Evolutionary conservation across 345 rosid genomes (phyloP), one percentile per base, ranked within the genome.

Genomic region (Anastatica hierochuntica): DNA sequence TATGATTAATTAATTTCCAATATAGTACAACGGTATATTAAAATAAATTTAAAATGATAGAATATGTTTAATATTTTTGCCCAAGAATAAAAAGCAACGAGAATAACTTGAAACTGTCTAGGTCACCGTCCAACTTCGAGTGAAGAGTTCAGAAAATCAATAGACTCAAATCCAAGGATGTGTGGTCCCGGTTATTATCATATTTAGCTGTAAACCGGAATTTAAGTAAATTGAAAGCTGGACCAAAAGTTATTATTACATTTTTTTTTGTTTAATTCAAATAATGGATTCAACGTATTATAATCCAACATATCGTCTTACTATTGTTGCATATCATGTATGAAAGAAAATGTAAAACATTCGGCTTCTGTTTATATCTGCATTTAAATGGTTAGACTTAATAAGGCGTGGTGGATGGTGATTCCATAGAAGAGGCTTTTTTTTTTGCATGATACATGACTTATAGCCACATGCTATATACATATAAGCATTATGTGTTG

Each of bases 51-150:
- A n/a, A n/a, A n/a, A n/a, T n/a, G n/a, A n/a, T n/a, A n/a, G n/a
- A n/a, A n/a, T n/a, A n/a, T n/a, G n/a, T n/a, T n/a, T n/a, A n/a
- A n/a, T n/a, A n/a, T n/a, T n/a, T n/a, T n/a, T n/a, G n/a, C n/a
- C n/a, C n/a, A 27, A 27, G 4, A 27, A 3, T 4, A 27, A 27
- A 27, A 27, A 7, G 9, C 7, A 2, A 27, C 7, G n/a, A 30
- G 4, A 33, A 29, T 4, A 29, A 8, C 57, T 56, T 42, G 34
- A 56, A 41, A 49, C 64, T 34, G n/a, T n/a, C n/a, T n/a, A 43
- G 63, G 63, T 49, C n/a, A 43, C 64, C 58, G 64, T 38, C 58
- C 64, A 49, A 57, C 58, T 41, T 65, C 58, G 70, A 65, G 49
- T 24, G 63, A 42, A 65, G 69, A 35, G 56, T n/a, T n/a, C n/a